phyloP scores from a whole-genome alignment of 257 asterid genomes.

The Solanum rostratum region DNA sequence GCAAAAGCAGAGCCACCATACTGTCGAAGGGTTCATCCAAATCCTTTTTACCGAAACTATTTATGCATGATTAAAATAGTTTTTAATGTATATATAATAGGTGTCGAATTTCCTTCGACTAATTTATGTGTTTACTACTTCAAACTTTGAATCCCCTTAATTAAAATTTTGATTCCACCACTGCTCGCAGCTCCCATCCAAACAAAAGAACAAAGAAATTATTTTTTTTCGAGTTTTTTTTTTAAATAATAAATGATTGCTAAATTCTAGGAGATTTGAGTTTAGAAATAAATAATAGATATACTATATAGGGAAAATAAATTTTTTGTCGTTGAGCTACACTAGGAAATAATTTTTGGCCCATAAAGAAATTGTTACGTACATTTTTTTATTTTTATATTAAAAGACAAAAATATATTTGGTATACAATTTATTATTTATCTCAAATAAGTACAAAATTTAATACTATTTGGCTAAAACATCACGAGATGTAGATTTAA shows the following conservation, averaged over 20 bases:
- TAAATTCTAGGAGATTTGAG: not conserved
- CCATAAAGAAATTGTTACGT: not conserved
- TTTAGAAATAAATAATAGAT: not conserved
- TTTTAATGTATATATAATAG: too few relatives aligned
- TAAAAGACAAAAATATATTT: not conserved
- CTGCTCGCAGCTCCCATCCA: not conserved
- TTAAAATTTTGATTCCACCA: too few relatives aligned
- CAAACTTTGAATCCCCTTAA: too few relatives aligned
- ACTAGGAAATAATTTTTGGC: not conserved
- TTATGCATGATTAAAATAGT: too few relatives aligned
- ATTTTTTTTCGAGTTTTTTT: not conserved
- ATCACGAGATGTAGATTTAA: not conserved
- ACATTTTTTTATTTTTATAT: not conserved
- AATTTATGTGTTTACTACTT: too few relatives aligned
- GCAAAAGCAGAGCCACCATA: too few relatives aligned
- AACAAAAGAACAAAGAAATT: not conserved
- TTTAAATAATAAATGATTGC: not conserved
- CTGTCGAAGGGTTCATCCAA: too few relatives aligned
- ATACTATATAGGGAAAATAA: not conserved
- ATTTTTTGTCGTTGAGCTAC: not conserved
- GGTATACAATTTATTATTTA: not conserved
- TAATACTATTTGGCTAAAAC: not conserved
- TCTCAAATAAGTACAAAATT: not conserved
- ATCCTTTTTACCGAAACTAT: too few relatives aligned
- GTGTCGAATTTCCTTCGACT: too few relatives aligned